Conservation (phyloP, 2,329 filamentous ascomycete species). For the Sporothrix brunneoviolacea region DNA sequence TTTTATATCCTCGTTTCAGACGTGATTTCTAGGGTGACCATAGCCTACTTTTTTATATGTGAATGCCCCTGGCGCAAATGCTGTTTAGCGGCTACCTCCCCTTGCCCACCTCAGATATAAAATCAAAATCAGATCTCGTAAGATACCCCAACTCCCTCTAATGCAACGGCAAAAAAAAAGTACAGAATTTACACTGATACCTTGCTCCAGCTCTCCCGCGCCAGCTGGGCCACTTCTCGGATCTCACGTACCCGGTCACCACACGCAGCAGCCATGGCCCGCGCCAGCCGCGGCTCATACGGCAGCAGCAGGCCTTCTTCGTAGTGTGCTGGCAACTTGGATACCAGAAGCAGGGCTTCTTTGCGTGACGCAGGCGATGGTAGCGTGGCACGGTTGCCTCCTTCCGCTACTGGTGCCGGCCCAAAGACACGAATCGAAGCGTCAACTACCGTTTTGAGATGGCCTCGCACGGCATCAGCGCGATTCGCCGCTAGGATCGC, state of each 20-base stretch:
- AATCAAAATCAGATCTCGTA: background rate
- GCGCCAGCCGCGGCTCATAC: slow-evolving; percentile 37
- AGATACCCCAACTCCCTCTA: background rate
- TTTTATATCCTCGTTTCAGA: no score
- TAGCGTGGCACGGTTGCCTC: background rate
- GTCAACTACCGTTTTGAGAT: slow-evolving; percentile 43
- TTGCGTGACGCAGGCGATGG: slow-evolving; percentile 33
- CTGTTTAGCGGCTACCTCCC: no score
- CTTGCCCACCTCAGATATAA: background rate
- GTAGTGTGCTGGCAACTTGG: slow-evolving; percentile 40
- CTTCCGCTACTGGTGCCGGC: no score
- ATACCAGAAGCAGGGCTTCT: slow-evolving; percentile 41
- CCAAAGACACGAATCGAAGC: slow-evolving; percentile 35
- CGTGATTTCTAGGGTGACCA: no score
- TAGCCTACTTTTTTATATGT: no score
- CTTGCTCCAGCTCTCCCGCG: slow-evolving; percentile 42
- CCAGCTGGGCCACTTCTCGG: slow-evolving; percentile 41
- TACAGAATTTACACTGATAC: slow-evolving; percentile 23
- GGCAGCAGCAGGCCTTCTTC: slow-evolving; percentile 41
- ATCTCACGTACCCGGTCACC: slow-evolving; percentile 49
- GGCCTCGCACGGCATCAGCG: slow-evolving; percentile 38
- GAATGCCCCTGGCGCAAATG: no score
- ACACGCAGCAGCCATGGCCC: slow-evolving; percentile 43
- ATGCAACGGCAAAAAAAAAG: background rate
- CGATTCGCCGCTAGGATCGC: slow-evolving; percentile 40